These are phyloP conservation scores for Gaertneriomyces semiglobifer DNA, from an alignment of 192 early-diverging fungal genomes.

Conservation along the genomic window DNA sequence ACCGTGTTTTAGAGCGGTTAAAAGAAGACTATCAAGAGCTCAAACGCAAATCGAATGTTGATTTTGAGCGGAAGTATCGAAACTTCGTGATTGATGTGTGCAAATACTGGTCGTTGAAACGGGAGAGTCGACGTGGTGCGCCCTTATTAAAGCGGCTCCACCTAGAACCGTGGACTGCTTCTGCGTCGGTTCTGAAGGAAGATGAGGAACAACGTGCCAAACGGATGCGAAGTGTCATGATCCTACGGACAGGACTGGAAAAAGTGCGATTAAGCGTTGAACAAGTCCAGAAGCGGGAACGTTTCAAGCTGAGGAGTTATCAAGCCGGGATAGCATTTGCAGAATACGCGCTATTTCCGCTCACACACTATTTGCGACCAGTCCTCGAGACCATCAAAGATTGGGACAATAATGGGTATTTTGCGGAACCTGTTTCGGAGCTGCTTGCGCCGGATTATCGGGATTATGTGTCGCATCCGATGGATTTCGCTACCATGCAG, in stretches of 20 bases:
- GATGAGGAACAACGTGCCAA: slow-evolving; percentile 73
- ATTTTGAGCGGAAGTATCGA: slow-evolving; percentile 43
- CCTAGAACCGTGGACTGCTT: slow-evolving; percentile 87
- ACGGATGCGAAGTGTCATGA: slow-evolving; percentile 42
- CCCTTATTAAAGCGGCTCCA: slow-evolving; percentile 93
- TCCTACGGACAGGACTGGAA: slow-evolving; percentile 80
- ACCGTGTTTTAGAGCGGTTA: slow-evolving; percentile 40
- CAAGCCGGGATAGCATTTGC: slow-evolving; percentile 63
- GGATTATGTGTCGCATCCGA: slow-evolving; percentile 65
- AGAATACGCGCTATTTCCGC: slow-evolving; percentile 65
- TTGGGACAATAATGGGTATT: slow-evolving; percentile 65
- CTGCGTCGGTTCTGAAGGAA: slow-evolving; percentile 54
- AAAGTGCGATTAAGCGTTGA: slow-evolving; percentile 79
- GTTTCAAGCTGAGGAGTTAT: slow-evolving; percentile 40
- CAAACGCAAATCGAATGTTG: slow-evolving; percentile 15
- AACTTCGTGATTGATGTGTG: slow-evolving; percentile 68
- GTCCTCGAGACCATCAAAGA: slow-evolving; percentile 61
- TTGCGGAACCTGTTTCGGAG: slow-evolving; percentile 64
- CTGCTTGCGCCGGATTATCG: slow-evolving; percentile 74
- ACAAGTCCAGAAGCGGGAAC: slow-evolving; percentile 61
- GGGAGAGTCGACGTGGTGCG: slow-evolving; percentile 83
- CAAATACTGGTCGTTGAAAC: slow-evolving; percentile 95
- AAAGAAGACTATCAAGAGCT: slow-evolving; percentile 14
- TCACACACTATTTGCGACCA: slow-evolving; percentile 63
- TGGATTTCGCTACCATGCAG: slow-evolving; percentile 71